phyloP scores from a whole-genome alignment of 495 filamentous ascomycete genomes.

The Lophiostoma macrostomum region DNA sequence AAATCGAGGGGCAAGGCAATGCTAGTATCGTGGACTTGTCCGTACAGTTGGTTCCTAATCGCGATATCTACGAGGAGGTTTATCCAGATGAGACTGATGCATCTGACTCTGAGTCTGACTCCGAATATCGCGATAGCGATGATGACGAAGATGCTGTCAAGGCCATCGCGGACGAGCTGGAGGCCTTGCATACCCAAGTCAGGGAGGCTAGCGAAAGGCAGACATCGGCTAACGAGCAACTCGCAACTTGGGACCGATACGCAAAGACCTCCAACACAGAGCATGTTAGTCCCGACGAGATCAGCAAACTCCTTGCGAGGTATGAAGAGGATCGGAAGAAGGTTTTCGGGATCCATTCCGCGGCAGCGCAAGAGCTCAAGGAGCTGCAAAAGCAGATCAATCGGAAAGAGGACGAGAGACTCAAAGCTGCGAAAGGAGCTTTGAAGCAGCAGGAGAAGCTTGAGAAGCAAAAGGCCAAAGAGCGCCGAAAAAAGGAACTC shows the following conservation, averaged over 20 bases:
- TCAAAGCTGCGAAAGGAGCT: conserved; percentile 39
- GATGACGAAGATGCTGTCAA: conserved; percentile 32
- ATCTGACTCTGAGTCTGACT: conserved; percentile 40
- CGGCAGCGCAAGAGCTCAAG: conserved; percentile 36
- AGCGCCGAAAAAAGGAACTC: conserved; percentile 37
- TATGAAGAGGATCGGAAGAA: conserved; percentile 51
- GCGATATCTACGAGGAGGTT: conserved; percentile 55
- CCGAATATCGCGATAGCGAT: conserved; percentile 36
- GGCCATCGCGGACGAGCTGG: conserved; percentile 31
- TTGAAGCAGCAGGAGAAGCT: conserved; percentile 40
- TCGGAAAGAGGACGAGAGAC: conserved; percentile 40
- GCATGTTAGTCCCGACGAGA: conserved; percentile 32
- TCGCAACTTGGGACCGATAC: conserved; percentile 23
- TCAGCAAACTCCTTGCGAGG: conserved; percentile 40
- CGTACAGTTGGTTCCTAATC: conserved; percentile 60
- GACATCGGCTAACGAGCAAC: conserved; percentile 37
- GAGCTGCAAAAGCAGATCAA: conserved; percentile 33
- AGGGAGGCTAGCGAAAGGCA: conserved; percentile 38
- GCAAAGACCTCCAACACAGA: conserved; percentile 10
- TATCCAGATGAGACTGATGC: conserved; percentile 50
- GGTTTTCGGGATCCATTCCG: conserved; percentile 45
- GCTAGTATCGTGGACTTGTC: conserved; percentile 65
- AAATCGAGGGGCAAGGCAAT: conserved; percentile 63
- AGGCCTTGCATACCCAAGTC: conserved; percentile 27
- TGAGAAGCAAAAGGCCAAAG: conserved; percentile 40